Base-by-base conservation (phyloP, 176 grass and related monocot species). In the Sorghum bicolor region DNA sequence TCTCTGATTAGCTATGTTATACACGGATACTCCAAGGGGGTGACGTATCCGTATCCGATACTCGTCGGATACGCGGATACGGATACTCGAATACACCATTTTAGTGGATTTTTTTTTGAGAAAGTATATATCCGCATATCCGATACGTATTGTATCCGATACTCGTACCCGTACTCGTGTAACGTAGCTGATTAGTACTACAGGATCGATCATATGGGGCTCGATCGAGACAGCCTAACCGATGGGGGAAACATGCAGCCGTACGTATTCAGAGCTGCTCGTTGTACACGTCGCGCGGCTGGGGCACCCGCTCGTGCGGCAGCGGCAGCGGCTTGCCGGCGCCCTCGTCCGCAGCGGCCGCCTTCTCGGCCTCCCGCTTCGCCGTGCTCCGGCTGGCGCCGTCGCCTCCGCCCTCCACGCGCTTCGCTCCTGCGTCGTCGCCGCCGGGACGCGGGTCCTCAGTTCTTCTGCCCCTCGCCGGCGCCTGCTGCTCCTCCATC, bases 231-330 rank as follows among this genome's bases (percentile, higher is more conserved):
- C 45, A 48, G 14, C 45, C 45, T 48, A 17, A 5, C 45, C 1
- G 13, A 43, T 2, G 4, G 5, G 10, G 7, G 0, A 17, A 52
- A 52, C 5, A 52, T 17, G 1, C 44, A 16, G n/a, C n/a, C n/a
- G n/a, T n/a, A n/a, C n/a, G n/a, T 16, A 48, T 17, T 85, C 75
- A 79, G 15, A 77, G 86, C 64, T 76, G 72, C 71, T 64, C 48
- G 85, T 87, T 76, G 86, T 77, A 87, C 15, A 87, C 79, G 52
- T 87, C 86, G 31, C 48, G 50, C n/a, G 80, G 86, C 86, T 87
- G 73, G 39, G 79, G 77, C 62, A 80, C 69, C 16, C 73, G 84
- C 69, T 80, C 22, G 77, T 86, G 84, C 58, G 77, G 85, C 85
- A 87, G 61, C 78, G 79, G 79, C 72, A 26, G 75, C 85, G 63